A percentile compares a stretch with the other conserved stretches of the same genome.
Conservation (phyloP, 2,329 filamentous ascomycete genomes). For the Penicillium capsulatum region DNA sequence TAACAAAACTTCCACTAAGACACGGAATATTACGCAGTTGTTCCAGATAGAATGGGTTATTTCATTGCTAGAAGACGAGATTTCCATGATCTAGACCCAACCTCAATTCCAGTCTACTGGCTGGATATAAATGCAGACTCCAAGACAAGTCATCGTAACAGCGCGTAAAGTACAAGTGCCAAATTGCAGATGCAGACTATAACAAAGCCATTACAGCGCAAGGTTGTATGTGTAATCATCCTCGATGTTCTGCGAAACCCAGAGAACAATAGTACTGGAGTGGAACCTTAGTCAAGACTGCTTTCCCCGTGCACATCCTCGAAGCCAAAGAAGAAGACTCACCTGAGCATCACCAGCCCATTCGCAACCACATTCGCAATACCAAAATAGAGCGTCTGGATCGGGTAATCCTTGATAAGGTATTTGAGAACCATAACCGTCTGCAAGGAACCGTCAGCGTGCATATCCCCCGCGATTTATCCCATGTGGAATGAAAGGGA, state of each 20-base stretch:
- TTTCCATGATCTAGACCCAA: neutral
- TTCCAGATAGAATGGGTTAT: too few relatives aligned
- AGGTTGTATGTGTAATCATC: slow-evolving; percentile 69
- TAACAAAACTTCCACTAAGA: too few relatives aligned
- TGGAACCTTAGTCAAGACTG: slow-evolving; percentile 7
- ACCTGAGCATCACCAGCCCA: slow-evolving; percentile 64
- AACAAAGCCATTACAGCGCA: slow-evolving; percentile 47
- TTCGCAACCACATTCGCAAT: slow-evolving; percentile 64
- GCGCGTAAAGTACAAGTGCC: slow-evolving; percentile 20
- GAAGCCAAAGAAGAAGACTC: slow-evolving; percentile 25
- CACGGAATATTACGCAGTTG: too few relatives aligned
- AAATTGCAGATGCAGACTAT: neutral
- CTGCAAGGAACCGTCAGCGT: slow-evolving; percentile 24
- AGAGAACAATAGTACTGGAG: slow-evolving; percentile 62
- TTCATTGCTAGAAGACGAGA: too few relatives aligned
- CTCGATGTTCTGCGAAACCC: slow-evolving; percentile 69
- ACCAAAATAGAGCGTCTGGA: slow-evolving; percentile 63
- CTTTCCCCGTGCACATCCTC: neutral
- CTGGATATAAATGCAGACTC: slow-evolving; percentile 8
- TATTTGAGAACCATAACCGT: slow-evolving; percentile 67
- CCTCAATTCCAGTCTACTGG: neutral
- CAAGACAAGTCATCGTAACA: slow-evolving; percentile 16
- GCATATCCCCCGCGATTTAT: neutral
- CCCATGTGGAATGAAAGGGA: neutral
- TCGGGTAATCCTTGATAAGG: slow-evolving; percentile 55